phyloP scores from a whole-genome alignment of 495 filamentous ascomycete species.

The Aspergillus sclerotiicarbonarius region DNA sequence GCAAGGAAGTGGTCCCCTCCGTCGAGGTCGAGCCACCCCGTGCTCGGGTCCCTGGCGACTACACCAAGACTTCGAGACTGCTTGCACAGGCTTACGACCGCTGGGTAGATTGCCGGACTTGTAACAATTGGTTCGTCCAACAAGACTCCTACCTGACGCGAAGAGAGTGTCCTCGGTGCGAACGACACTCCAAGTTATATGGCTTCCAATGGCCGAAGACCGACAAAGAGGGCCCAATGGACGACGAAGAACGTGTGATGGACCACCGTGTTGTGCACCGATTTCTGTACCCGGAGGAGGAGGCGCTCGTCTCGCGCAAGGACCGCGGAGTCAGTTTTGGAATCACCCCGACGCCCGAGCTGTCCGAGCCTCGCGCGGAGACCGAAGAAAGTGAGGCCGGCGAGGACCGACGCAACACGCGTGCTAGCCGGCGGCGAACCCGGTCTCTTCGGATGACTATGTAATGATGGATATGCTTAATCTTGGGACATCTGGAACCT shows the following conservation, averaged over 20 bases:
- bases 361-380: constrained; percentile 40
- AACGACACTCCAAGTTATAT: constrained; percentile 93
- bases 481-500: constrained; percentile 2
- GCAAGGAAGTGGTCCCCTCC: constrained; percentile 37
- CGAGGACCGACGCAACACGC: constrained; percentile 34
- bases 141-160: constrained; percentile 81
- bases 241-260: constrained; percentile 73
- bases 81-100: constrained; percentile 71
- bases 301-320: constrained; percentile 53
- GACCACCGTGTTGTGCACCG: constrained; percentile 72
- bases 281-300: constrained; percentile 65
- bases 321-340: constrained; percentile 42
- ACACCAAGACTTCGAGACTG: constrained; percentile 68
- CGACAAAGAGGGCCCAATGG: constrained; percentile 65
- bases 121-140: constrained; percentile 78
- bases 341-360: constrained; percentile 37
- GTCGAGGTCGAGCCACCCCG: constrained; percentile 43
- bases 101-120: constrained; percentile 86
- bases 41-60: constrained; percentile 68
- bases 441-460: constrained; percentile 41
- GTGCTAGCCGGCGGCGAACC: constrained; percentile 37
- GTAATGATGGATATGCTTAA: constrained; percentile 25
- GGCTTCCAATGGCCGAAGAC: constrained; percentile 96
- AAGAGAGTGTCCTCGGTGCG: constrained; percentile 83
- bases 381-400: constrained; percentile 35